Base-by-base conservation (phyloP, 2,329 filamentous ascomycete genomes). In the Epichloe glyceriae region DNA sequence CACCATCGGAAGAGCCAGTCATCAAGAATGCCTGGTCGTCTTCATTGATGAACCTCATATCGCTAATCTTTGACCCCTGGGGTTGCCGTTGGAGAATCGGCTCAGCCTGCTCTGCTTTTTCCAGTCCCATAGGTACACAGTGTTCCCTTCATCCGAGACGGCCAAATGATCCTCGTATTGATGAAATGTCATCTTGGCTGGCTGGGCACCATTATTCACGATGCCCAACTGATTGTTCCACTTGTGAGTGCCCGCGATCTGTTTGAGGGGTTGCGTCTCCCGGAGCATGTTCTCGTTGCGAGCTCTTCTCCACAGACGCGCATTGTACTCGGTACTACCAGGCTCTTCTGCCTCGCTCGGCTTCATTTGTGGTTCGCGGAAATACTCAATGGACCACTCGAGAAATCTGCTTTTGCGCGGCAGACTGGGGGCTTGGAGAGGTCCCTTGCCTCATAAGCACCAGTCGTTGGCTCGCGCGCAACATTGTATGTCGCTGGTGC, bases 331-430 rank as follows among this genome's bases (percentile, higher is more conserved):
- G 15, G 87, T 87, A 61, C 89, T 96, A 35, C 93, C 93, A 14
- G 93, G 93, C 63, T 98, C 93, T 60, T 98, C 93, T 22, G 90
- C 87, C 64, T 98, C 93, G 52, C 86, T 90, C 3, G 88, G 85
- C 63, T 93, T 94, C 93, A 98, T 97, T 67, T 98, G 93, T 34
- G 93, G 93, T 66, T 97, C 90, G 33, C 90, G 87, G 75, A 97
- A 98, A 65, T 98, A 97, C 66, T 91, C 91, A 43, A 93, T 89
- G 4, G 90, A 95, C 90, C 91, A 98, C 56, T 95, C 88, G 55
- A 95, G 75, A 66, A 97, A 95, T 8, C 78, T 83, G 64, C 89
- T 95, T 53, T 78, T 78, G 17, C 98, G 67, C 1, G 93, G 93
- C 30, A 97, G 76, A 12, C 66, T 68, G 1, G 86, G 84, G 72